Base-by-base conservation (phyloP, 202 grass and related monocot genomes). In the Miscanthus sacchariflorus region DNA sequence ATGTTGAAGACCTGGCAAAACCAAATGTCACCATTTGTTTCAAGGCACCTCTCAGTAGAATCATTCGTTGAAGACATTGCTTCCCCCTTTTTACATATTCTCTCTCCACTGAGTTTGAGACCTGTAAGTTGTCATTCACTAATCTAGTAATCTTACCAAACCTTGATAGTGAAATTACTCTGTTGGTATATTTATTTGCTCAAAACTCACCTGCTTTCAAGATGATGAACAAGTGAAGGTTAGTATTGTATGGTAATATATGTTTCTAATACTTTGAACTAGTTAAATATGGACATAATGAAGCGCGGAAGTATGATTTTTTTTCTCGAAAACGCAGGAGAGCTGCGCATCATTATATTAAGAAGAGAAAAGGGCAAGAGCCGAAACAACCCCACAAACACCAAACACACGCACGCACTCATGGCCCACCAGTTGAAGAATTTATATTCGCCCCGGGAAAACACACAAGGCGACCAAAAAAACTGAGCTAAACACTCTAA, bases 1-100 rank as follows among this genome's bases (percentile, higher is more conserved):
- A 90, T 64, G 23, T 58, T 96, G 77, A 99, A 92, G 78, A 93
- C 81, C 76, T 99, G 96, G 96, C 92, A 92, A 95, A 96, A 89
- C 64, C 90, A 84, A 87, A 93, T 98, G 68, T 54, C 80, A 77
- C 94, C 94, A 17, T 83, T 86, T 76, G 93, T 98, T 82, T 96
- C 96, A 90, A 93, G 96, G 75, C 96, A 98, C 75, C 83, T 95
- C 81, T 96, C 92, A 72, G 80, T 90, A 75, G 90, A 90, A 85
- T 98, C 91, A 81, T 95, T 95, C 80, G 92, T 98, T n/a, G 48
- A 92, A 95, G 96, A 98, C 76, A 68, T 89, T 86, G 89, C 84
- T 83, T 96, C 96, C 45, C 91, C 89, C 75, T 86, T 98, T 73
- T 89, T 98, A 78, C 92, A 95, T 92, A 96, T 96, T 90, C 83